phyloP scores from a whole-genome alignment of 768 basidiomycete species.

The Leccinum broughii region DNA sequence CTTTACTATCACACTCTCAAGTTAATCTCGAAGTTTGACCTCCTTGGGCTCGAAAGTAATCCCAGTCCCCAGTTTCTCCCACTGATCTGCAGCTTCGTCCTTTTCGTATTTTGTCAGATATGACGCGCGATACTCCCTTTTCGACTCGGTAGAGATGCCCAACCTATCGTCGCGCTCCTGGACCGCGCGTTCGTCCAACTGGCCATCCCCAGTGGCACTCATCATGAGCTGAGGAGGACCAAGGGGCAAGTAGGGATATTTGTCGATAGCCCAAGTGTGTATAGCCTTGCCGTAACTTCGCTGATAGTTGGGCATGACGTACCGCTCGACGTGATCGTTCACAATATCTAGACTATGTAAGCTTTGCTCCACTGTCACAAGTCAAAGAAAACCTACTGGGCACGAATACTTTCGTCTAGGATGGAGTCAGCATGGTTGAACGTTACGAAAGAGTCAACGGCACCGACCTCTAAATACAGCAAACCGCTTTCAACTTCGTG shows the following conservation, averaged over 20 bases:
- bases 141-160: constrained; percentile 28
- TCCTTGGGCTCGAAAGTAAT: constrained; percentile 36
- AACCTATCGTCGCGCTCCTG: constrained; percentile 31
- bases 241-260: constrained; percentile 41
- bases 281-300: constrained; percentile 49
- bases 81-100: constrained; percentile 38
- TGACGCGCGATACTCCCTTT: constrained; percentile 33
- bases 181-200: constrained; percentile 34
- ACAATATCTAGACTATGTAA: constrained; percentile 21
- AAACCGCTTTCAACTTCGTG: constrained; percentile 43
- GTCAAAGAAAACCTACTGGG: constrained; percentile 19
- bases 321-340: constrained; percentile 39
- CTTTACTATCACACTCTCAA: neutral
- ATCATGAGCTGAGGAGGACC: constrained; percentile 51
- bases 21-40: constrained; percentile 17
- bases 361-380: neutral
- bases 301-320: constrained; percentile 45
- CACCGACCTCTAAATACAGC: constrained; percentile 32
- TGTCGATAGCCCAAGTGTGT: constrained; percentile 41
- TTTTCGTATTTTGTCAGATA: constrained; percentile 44
- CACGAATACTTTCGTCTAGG: constrained; percentile 26
- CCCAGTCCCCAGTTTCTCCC: constrained; percentile 37
- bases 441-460: neutral
- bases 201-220: constrained; percentile 40
- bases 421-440: neutral